A percentile compares a stretch with the other conserved stretches of the same genome.
Conservation (phyloP, 2,329 filamentous ascomycete genomes). For the Penicillium carneum region DNA sequence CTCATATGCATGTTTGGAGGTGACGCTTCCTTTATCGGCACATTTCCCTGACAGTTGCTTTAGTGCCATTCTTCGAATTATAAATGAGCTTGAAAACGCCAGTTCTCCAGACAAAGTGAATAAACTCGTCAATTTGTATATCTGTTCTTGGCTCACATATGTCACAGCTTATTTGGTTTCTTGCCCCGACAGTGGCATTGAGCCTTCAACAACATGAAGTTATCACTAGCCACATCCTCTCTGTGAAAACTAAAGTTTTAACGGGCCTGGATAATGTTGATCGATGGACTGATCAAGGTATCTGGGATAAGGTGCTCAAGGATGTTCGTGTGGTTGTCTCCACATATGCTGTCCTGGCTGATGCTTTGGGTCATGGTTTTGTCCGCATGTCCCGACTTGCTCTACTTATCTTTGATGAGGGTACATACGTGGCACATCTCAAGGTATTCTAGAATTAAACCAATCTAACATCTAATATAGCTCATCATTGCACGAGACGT, state of each 20-base stretch:
- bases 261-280: conserved; percentile 74
- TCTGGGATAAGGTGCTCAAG: conserved; percentile 72
- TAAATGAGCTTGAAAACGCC: conserved; percentile 66
- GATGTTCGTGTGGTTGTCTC: conserved; percentile 77
- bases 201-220: conserved; percentile 71
- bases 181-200: conserved; percentile 72
- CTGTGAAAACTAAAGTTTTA: conserved; percentile 66
- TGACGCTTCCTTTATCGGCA: conserved; percentile 1
- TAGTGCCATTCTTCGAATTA: conserved; percentile 71
- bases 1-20: conserved; percentile 68
- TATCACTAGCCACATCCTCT: conserved; percentile 66
- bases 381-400: conserved; percentile 69
- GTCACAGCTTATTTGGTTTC: conserved; percentile 69
- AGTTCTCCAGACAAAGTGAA: conserved; percentile 61
- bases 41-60: conserved; percentile 41
- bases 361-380: conserved; percentile 78
- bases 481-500: conserved; percentile 74
- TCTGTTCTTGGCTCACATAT: background rate
- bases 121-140: background rate
- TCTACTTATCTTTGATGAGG: conserved; percentile 84
- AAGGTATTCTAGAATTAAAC: background rate
- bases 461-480: conserved; percentile 45
- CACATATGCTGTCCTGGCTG: conserved; percentile 75
- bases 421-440: conserved; percentile 53
- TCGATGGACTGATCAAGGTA: conserved; percentile 70